phyloP scores from a whole-genome alignment of 2,329 filamentous ascomycete species.

The Rhynchosporium graminicola region DNA sequence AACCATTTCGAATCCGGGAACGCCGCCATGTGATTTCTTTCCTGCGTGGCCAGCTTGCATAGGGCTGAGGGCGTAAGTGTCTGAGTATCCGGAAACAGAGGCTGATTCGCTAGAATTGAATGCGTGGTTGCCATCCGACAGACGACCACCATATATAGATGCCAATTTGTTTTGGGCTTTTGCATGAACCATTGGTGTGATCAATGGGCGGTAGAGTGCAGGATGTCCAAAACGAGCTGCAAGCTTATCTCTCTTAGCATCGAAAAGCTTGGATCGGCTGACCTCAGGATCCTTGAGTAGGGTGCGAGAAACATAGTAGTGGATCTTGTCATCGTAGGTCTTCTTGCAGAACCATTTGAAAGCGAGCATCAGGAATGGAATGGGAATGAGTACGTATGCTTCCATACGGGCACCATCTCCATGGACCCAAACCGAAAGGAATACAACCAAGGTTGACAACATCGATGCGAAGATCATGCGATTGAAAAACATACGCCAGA shows the following conservation, averaged over 20 bases:
- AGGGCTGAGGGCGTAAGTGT: constrained; percentile 76
- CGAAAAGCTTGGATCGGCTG: constrained; percentile 50
- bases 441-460: constrained; percentile 76
- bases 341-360: constrained; percentile 86
- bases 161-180: constrained; percentile 85
- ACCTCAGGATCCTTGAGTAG: constrained; percentile 50
- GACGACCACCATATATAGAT: constrained; percentile 81
- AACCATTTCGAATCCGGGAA: constrained; percentile 86
- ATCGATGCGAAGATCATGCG: constrained; percentile 83
- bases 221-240: constrained; percentile 86
- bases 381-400: constrained; percentile 69
- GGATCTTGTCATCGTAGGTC: constrained; percentile 75
- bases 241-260: constrained; percentile 65
- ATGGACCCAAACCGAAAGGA: constrained; percentile 71
- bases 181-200: constrained; percentile 93
- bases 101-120: constrained; percentile 53
- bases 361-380: constrained; percentile 73
- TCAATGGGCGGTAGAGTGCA: constrained; percentile 82
- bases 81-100: constrained; percentile 73
- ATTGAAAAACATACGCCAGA: constrained; percentile 91
- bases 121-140: constrained; percentile 65
- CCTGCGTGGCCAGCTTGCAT: constrained; percentile 62
- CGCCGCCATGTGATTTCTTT: constrained; percentile 28
- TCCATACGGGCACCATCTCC: constrained; percentile 60
- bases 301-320: constrained; percentile 70